These are phyloP conservation scores for Apiospora koreana DNA, from an alignment of 2,329 filamentous ascomycete genomes.

Conservation along the genomic window DNA sequence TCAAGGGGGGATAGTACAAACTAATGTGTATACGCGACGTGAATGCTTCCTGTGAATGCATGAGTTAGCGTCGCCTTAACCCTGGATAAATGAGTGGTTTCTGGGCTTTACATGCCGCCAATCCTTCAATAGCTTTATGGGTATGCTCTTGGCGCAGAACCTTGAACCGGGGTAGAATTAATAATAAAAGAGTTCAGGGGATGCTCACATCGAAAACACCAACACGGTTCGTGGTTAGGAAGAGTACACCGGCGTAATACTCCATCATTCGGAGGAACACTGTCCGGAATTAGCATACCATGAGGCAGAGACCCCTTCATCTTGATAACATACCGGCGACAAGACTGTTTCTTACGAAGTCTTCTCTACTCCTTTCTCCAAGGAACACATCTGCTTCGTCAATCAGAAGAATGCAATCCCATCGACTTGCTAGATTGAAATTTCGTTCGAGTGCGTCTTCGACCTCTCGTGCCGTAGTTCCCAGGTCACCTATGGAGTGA, in stretches of 20 bases:
- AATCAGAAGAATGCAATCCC: background rate
- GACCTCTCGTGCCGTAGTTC: background rate
- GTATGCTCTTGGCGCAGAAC: background rate
- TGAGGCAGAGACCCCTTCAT: background rate
- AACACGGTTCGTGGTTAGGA: constrained; percentile 37
- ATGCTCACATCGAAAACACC: constrained; percentile 24
- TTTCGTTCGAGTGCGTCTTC: background rate
- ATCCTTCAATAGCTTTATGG: no score
- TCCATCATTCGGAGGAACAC: constrained; percentile 12
- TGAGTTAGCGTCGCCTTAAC: background rate
- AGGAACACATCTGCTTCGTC: constrained; percentile 5
- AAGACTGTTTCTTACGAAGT: background rate
- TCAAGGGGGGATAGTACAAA: constrained; percentile 29
- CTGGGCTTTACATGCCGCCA: background rate
- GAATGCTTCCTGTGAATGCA: constrained; percentile 18
- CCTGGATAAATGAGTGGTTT: background rate
- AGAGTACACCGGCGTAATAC: constrained; percentile 39
- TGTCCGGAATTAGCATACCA: background rate
- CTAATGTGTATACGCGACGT: constrained; percentile 30
- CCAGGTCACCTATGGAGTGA: constrained; percentile 9
- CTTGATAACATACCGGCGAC: background rate
- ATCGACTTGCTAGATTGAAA: constrained; percentile 7
- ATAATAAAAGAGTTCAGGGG: background rate
- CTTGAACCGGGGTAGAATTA: background rate
- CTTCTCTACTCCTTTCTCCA: background rate